Conservation (phyloP, 2,329 filamentous ascomycete genomes). For the Neobulgaria alba region DNA sequence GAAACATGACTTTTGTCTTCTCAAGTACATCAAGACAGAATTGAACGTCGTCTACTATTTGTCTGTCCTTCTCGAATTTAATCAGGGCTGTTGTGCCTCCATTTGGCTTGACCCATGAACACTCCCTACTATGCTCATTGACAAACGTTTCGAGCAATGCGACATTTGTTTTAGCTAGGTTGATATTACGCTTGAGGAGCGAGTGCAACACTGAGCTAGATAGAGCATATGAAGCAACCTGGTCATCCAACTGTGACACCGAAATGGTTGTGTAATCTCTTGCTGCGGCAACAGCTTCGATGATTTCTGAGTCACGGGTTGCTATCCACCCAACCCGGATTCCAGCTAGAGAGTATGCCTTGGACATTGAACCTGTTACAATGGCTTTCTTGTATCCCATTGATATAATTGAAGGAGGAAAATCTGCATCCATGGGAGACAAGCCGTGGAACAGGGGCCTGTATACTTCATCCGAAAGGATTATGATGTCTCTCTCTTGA, state of each 20-base stretch:
- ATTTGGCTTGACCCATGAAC: conserved; percentile 63
- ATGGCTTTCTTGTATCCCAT: conserved; percentile 64
- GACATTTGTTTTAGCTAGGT: conserved; percentile 59
- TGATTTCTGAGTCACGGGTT: conserved; percentile 51
- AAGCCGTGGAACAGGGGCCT: conserved; percentile 64
- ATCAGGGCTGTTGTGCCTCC: conserved; percentile 77
- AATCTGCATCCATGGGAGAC: conserved; percentile 31
- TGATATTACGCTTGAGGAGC: conserved; percentile 54
- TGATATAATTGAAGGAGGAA: conserved; percentile 60
- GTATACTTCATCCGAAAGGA: conserved; percentile 77
- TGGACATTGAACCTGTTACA: conserved; percentile 74
- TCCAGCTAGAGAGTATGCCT: conserved; percentile 76
- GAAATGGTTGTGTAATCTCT: conserved; percentile 82
- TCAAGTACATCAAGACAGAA: conserved; percentile 63
- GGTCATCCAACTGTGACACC: conserved; percentile 75
- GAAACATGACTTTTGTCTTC: conserved; percentile 62
- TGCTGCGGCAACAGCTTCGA: conserved; percentile 54
- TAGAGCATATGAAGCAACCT: conserved; percentile 67
- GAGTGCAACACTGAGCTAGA: conserved; percentile 53
- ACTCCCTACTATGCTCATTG: conserved; percentile 51
- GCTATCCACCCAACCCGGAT: conserved; percentile 80
- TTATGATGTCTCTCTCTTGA: conserved; percentile 49
- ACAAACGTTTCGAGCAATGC: conserved; percentile 60
- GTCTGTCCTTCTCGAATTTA: conserved; percentile 52
- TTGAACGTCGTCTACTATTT: conserved; percentile 58